Evolutionary conservation across 106 monocot genomes (phyloP), one percentile per base, ranked within the genome.

Genomic region (Chionographis japonica): DNA sequence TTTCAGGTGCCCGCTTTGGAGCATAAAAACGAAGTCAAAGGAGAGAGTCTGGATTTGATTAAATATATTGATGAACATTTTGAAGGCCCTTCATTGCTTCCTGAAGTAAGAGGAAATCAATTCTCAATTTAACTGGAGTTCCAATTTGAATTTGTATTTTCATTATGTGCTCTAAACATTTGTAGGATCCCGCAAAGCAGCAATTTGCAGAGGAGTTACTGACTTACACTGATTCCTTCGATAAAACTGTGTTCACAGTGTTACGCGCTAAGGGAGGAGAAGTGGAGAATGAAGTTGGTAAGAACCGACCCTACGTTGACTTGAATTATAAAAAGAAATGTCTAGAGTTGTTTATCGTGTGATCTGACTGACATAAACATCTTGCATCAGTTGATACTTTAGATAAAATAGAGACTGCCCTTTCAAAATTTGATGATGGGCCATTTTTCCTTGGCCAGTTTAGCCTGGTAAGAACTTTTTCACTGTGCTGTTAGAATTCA

Each of bases 381-480:
- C 62, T 58, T 76, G 43, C 40, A 51, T 38, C 66, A 95, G 94
- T 55, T 75, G 61, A 68, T 81, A 79, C 77, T 66, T 80, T 77
- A 54, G 83, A 95, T 62, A 88, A 88, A 56, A 18, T 95, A 60
- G 94, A 95, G 67, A 75, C 76, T 38, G 73, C 73, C 14, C 79
- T 95, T 46, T 72, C 75, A 9, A 88, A 88, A 55, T 91, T 84
- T 75, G 75, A 78, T 69, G 89, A 95, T 73, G 94, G 94, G 3
- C 91, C 88, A 13, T 95, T 95, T 65, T 91, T 95, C 72, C 79
- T 91, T 50, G 91, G 91, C 12, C 75, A 91, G 19, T 95, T 95
- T 55, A 91, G 94, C 73, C 42, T 86, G 75, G 94, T 95, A 76
- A 63, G 85, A 40, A 13, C 61, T 0, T 14, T 2, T 61, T 1